Percentiles rank a stretch among this genome's conserved stretches.
These are phyloP conservation scores for Globisporangium irregulare DNA, from an alignment of 352 stramenopile species.

Conservation along the genomic window DNA sequence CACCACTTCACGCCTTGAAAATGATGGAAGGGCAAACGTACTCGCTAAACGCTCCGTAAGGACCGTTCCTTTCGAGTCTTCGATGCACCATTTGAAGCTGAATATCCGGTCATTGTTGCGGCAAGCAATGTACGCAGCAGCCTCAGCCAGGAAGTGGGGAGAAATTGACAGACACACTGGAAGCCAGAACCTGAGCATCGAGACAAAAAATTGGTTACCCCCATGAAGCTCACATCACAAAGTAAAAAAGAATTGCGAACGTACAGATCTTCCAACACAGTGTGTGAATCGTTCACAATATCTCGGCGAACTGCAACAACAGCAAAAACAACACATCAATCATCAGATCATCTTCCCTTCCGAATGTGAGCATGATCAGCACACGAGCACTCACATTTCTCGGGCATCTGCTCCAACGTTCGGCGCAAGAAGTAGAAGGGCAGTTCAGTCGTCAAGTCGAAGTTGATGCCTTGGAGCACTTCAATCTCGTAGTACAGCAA, in stretches of 20 bases:
- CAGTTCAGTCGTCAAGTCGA: slow-evolving; percentile 76
- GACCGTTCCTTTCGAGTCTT: slow-evolving; percentile 39
- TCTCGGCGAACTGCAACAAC: slow-evolving; percentile 40
- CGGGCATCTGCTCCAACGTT: slow-evolving; percentile 64
- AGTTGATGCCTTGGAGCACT: slow-evolving; percentile 78
- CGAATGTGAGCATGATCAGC: not conserved
- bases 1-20: not conserved
- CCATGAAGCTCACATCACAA: not conserved
- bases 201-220: not conserved
- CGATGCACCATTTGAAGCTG: slow-evolving; percentile 73
- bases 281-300: slow-evolving; percentile 48
- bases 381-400: slow-evolving; percentile 49
- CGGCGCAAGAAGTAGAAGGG: slow-evolving; percentile 69
- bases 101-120: slow-evolving; percentile 76
- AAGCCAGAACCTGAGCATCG: slow-evolving; percentile 54
- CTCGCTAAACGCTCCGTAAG: slow-evolving; percentile 70
- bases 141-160: slow-evolving; percentile 60
- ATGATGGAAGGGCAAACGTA: slow-evolving; percentile 22
- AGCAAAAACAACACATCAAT: not conserved
- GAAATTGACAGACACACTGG: slow-evolving; percentile 54
- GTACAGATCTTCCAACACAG: slow-evolving; percentile 66
- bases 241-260: slow-evolving; percentile 7
- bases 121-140: slow-evolving; percentile 72
- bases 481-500: slow-evolving; percentile 85
- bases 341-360: slow-evolving; percentile 6